A percentile compares a stretch with the other conserved stretches of the same genome.
phyloP scores from a whole-genome alignment of 2,329 filamentous ascomycete species.

The Aureobasidium sp. region DNA sequence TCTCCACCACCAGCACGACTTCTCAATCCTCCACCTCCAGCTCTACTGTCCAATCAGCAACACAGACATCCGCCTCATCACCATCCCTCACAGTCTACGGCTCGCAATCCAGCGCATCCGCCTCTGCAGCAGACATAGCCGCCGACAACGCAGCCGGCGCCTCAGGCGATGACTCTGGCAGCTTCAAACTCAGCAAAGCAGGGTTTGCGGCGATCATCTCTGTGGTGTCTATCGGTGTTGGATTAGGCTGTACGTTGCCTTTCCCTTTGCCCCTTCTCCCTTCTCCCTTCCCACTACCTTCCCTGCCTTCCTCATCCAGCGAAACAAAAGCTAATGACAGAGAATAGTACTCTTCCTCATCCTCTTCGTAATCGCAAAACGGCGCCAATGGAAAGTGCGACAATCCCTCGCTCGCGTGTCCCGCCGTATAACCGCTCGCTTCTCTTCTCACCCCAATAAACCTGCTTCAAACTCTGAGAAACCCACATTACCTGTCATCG shows the following conservation, averaged over 20 bases:
- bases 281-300: no score
- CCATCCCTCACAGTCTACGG: not conserved
- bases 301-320: no score
- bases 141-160: conserved; percentile 50
- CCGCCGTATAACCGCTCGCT: conserved; percentile 38
- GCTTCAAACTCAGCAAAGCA: conserved; percentile 58
- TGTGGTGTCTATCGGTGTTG: conserved; percentile 56
- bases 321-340: not conserved
- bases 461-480: conserved; percentile 14
- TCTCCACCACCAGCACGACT: not conserved
- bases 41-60: not conserved
- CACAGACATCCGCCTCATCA: not conserved
- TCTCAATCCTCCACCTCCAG: not conserved
- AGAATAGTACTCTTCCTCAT: conserved; percentile 26
- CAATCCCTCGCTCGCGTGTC: conserved; percentile 63
- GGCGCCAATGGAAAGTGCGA: conserved; percentile 73
- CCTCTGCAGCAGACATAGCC: not conserved
- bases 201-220: conserved; percentile 69
- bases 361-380: conserved; percentile 76
- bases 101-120: not conserved
- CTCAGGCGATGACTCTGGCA: conserved; percentile 53
- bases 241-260: conserved; percentile 63
- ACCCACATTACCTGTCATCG: not conserved
- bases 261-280: conserved; percentile 43
- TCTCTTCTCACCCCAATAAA: conserved; percentile 14